phyloP scores from a whole-genome alignment of 2,329 filamentous ascomycete genomes.

The Chalaropsis thielavioides region DNA sequence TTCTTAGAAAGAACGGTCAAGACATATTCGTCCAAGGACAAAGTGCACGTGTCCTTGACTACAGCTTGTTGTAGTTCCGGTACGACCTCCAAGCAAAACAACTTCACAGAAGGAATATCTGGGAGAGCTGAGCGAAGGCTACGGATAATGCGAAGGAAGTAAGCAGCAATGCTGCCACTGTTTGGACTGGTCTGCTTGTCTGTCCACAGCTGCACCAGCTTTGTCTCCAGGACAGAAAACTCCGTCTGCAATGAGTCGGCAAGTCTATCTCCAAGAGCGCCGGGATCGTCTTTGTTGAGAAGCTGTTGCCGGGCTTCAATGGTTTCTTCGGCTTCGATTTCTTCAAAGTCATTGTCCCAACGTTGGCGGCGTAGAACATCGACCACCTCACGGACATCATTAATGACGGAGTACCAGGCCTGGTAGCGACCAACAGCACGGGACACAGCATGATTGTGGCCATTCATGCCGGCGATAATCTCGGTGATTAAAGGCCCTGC shows the following conservation, averaged over 20 bases:
- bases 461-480: conserved; percentile 55
- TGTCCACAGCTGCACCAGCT: conserved; percentile 38
- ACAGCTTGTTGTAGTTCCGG: conserved; percentile 50
- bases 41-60: conserved; percentile 36
- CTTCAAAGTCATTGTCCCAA: conserved; percentile 63
- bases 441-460: conserved; percentile 53
- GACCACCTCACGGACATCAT: conserved; percentile 48
- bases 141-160: conserved; percentile 58
- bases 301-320: conserved; percentile 51
- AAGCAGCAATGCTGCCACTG: conserved; percentile 43
- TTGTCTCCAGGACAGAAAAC: conserved; percentile 43
- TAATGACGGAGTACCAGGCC: conserved; percentile 60
- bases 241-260: conserved; percentile 40
- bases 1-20: conserved; percentile 30
- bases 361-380: conserved; percentile 50
- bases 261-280: conserved; percentile 45
- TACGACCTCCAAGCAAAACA: conserved; percentile 47
- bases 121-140: conserved; percentile 58
- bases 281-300: conserved; percentile 59
- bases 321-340: conserved; percentile 59
- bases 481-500: conserved; percentile 54
- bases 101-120: conserved; percentile 32
- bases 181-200: conserved; percentile 32
- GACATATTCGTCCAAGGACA: conserved; percentile 36
- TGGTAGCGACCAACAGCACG: conserved; percentile 49